Evolutionary conservation across 768 basidiomycete genomes (phyloP), one percentile per base, ranked within the genome.

Genomic region (Daedaleopsis sinensis): DNA sequence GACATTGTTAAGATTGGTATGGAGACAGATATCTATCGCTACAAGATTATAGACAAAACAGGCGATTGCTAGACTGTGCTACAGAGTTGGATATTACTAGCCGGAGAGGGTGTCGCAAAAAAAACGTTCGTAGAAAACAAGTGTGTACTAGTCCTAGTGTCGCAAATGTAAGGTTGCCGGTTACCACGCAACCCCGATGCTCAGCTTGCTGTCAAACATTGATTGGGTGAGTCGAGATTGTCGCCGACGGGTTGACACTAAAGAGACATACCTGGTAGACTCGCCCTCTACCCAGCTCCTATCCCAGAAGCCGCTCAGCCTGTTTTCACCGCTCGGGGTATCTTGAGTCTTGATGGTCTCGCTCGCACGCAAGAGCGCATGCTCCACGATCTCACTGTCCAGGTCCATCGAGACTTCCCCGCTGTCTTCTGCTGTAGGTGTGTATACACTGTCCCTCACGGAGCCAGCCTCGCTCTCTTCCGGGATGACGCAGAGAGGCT

Each of bases 401-500:
- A 53, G 11, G 23, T 55, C 57, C 52, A 54, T 55, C 24, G 53
- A 47, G 5, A 51, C 23, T 7, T 49, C 47, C 19, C 21, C 21
- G 19, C 27, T 32, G 27, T 32, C 27, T 32, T 32, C 27, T 32
- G 7, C 27, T 7, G 3, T 32, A 7, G 27, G 4, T 7, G 27
- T 7, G 27, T 7, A 32, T 32, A 32, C 27, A 32, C 4, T 21
- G 11, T 6, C 38, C 37, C 12, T 16, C 3, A 36, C 54, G 37
- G 65, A 66, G 27, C 47, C 55, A 24, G 61, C 59, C 5, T 68
- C 67, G 61, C 68, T 70, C 56, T 72, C 71, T 48, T 72, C 71
- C 10, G 64, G 64, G 51, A 72, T 72, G 16, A 63, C 67, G 46
- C 52, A 68, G 24, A 72, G 66, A 51, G 64, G 71, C 54, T 54